phyloP scores from a whole-genome alignment of 23 red algal genomes.

The Agarophyton chilense region DNA sequence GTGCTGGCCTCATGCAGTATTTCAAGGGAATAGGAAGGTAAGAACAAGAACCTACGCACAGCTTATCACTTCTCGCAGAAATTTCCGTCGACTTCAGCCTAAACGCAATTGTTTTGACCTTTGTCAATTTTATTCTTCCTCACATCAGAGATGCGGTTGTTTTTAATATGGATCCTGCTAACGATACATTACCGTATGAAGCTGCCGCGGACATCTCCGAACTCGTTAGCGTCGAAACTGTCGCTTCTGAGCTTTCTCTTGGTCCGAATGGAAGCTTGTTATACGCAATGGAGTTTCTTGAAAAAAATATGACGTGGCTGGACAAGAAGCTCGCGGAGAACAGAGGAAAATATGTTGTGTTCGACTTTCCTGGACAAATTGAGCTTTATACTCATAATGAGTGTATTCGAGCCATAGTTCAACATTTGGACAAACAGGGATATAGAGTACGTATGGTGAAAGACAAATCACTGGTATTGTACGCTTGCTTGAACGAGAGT shows the following conservation, averaged over 20 bases:
- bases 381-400: conserved; percentile 94
- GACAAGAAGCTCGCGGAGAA: conserved; percentile 34
- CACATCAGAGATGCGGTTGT: conserved; percentile 73
- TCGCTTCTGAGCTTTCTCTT: conserved; percentile 58
- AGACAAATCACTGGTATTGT: not conserved
- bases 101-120: too few relatives aligned
- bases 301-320: conserved; percentile 86
- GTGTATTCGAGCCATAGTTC: conserved; percentile 67
- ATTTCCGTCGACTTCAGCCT: too few relatives aligned
- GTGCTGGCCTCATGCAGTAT: conserved; percentile 79
- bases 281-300: conserved; percentile 85
- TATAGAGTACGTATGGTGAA: conserved; percentile 3
- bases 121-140: not conserved
- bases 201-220: conserved; percentile 81
- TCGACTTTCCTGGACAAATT: conserved; percentile 97
- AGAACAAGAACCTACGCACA: too few relatives aligned
- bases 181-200: conserved; percentile 69
- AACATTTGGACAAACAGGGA: conserved; percentile 26
- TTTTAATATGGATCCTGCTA: conserved; percentile 95
- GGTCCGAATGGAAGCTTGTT: conserved; percentile 96
- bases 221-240: conserved; percentile 55
- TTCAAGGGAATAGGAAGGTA: conserved; percentile 60
- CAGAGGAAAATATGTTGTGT: conserved; percentile 69
- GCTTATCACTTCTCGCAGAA: too few relatives aligned
- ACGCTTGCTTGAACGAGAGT: not conserved